A percentile compares a stretch with the other conserved stretches of the same genome.
Conservation (phyloP, 1,284 basidiomycete genomes). For the Dichomitus squalens region DNA sequence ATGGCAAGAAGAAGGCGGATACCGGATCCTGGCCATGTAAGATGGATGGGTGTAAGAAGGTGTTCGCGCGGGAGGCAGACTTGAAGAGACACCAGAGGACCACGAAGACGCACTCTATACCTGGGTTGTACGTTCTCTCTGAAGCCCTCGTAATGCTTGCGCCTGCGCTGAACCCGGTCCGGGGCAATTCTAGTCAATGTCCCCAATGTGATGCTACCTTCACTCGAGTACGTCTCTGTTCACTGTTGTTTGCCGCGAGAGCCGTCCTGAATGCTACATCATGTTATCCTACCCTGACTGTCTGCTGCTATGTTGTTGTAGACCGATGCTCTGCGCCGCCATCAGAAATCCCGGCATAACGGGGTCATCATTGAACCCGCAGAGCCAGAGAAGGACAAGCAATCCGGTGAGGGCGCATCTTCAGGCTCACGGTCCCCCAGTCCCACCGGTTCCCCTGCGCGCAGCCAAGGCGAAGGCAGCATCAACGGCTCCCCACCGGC, state of each 20-base stretch:
- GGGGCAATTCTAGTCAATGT: constrained; percentile 56
- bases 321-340: constrained; percentile 41
- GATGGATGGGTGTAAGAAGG: constrained; percentile 75
- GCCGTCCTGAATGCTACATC: not conserved
- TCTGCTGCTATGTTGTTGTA: constrained; percentile 11
- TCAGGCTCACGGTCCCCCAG: constrained; percentile 51
- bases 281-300: not conserved
- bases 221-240: constrained; percentile 57
- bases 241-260: not conserved
- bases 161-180: constrained; percentile 9
- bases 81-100: constrained; percentile 77
- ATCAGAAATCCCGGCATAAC: constrained; percentile 63
- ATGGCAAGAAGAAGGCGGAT: constrained; percentile 46
- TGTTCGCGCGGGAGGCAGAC: constrained; percentile 78
- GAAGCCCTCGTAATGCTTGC: not conserved
- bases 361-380: constrained; percentile 63
- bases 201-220: constrained; percentile 78
- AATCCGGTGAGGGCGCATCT: constrained; percentile 40
- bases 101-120: constrained; percentile 70
- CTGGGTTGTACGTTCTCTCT: constrained; percentile 61
- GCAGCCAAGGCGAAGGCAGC: constrained; percentile 41
- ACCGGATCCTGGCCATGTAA: constrained; percentile 72
- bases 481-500: constrained; percentile 35
- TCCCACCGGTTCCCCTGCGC: constrained; percentile 50
- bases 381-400: constrained; percentile 32